Conservation (phyloP, 2,329 filamentous ascomycete species). For the Alternaria gaisen region DNA sequence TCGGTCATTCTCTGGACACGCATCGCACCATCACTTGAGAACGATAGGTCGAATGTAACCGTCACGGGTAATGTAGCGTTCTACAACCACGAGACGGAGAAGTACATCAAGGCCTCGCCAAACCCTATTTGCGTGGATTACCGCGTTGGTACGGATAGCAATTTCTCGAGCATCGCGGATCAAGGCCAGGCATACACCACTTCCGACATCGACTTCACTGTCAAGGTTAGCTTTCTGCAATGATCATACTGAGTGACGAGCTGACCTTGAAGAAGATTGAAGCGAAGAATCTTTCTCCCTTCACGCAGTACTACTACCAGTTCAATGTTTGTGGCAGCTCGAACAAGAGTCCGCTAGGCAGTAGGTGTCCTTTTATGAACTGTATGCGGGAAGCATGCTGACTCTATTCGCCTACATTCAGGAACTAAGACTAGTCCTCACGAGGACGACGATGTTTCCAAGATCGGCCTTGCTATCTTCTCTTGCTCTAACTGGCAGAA, state of each 20-base stretch:
- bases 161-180: conserved; percentile 60
- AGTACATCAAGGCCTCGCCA: conserved; percentile 63
- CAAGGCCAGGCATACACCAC: conserved; percentile 72
- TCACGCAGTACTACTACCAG: conserved; percentile 74
- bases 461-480: conserved; percentile 72
- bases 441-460: conserved; percentile 63
- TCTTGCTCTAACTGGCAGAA: conserved; percentile 68
- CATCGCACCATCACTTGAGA: conserved; percentile 49
- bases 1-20: conserved; percentile 50
- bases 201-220: conserved; percentile 77
- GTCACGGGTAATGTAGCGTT: conserved; percentile 64
- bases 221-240: conserved; percentile 62
- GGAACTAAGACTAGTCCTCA: conserved; percentile 74
- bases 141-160: conserved; percentile 63
- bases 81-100: conserved; percentile 63
- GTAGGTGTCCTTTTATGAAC: too few relatives aligned
- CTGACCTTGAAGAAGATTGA: conserved; percentile 62
- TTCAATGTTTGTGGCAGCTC: conserved; percentile 73
- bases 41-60: conserved; percentile 57
- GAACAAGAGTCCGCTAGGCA: conserved; percentile 68
- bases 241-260: neutral
- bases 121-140: conserved; percentile 74
- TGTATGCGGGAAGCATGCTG: fast-evolving
- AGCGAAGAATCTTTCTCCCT: conserved; percentile 68
- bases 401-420: too few relatives aligned